phyloP scores from a whole-genome alignment of 352 stramenopile genomes.

The Globisporangium lucens region DNA sequence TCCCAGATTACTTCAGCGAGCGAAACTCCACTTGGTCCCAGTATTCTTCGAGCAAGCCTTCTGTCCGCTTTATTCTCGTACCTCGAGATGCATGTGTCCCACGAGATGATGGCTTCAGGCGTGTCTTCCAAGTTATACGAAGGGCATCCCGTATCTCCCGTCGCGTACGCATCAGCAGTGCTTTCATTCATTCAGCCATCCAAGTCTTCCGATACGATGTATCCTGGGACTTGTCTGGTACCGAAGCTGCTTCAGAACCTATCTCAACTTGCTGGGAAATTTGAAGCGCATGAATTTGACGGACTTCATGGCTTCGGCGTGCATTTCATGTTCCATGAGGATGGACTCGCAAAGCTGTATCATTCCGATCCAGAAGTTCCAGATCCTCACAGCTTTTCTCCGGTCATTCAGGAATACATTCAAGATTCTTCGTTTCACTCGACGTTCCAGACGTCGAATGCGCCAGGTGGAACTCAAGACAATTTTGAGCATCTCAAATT shows the following conservation, averaged over 20 bases:
- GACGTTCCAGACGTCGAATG: conserved; percentile 1
- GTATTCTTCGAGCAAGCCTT: conserved; percentile 10
- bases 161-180: conserved; percentile 35
- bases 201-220: background rate
- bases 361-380: background rate
- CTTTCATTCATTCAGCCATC: conserved; percentile 32
- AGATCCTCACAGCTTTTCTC: conserved; percentile 17
- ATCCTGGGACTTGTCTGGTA: conserved; percentile 20
- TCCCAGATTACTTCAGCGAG: background rate
- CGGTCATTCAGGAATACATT: conserved; percentile 13
- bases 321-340: conserved; percentile 45
- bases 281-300: conserved; percentile 15
- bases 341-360: conserved; percentile 17
- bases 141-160: conserved; percentile 27
- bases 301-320: conserved; percentile 56
- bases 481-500: conserved; percentile 20
- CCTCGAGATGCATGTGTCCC: conserved; percentile 11
- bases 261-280: conserved; percentile 25
- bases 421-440: conserved; percentile 12
- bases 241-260: conserved; percentile 40
- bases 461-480: conserved; percentile 26
- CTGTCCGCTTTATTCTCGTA: conserved; percentile 14
- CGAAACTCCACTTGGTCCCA: background rate
- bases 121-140: background rate
- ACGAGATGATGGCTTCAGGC: background rate